phyloP scores from a whole-genome alignment of 441 rosid species.

The Gossypium schwendimanii region DNA sequence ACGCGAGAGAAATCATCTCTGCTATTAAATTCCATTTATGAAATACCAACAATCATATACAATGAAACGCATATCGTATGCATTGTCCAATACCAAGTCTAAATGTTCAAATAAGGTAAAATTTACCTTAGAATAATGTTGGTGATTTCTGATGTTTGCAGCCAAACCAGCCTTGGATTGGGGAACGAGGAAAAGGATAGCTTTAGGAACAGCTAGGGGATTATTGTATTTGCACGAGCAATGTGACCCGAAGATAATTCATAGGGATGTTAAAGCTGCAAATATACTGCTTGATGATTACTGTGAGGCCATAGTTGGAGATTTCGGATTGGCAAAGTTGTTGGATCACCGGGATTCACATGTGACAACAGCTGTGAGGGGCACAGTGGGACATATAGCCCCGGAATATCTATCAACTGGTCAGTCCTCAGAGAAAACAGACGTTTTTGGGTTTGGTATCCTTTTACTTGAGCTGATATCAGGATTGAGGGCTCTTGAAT shows the following conservation, averaged over 20 bases:
- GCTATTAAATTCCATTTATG: not conserved
- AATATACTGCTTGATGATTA: slow-evolving; percentile 82
- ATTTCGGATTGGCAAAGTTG: slow-evolving; percentile 87
- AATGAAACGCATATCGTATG: not conserved
- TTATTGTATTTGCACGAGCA: slow-evolving; percentile 71
- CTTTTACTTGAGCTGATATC: slow-evolving; percentile 75
- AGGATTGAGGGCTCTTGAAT: slow-evolving; percentile 77
- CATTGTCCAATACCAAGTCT: not conserved
- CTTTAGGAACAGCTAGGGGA: slow-evolving; percentile 85
- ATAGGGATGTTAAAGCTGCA: slow-evolving; percentile 88
- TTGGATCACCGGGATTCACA: slow-evolving; percentile 81
- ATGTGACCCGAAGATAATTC: slow-evolving; percentile 83
- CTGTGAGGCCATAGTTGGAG: slow-evolving; percentile 80
- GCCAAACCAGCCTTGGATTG: slow-evolving; percentile 80
- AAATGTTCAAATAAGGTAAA: no score
- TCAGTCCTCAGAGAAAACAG: slow-evolving; percentile 92
- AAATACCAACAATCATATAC: not conserved
- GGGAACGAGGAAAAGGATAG: slow-evolving; percentile 78
- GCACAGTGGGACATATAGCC: slow-evolving; percentile 88
- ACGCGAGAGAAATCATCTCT: not conserved
- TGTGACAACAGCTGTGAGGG: slow-evolving; percentile 88
- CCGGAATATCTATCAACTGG: slow-evolving; percentile 89
- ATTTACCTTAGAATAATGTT: no score
- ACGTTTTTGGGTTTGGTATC: slow-evolving; percentile 89
- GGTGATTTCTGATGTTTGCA: slow-evolving; percentile 17